Conservation (phyloP, 257 asterid species). For the Solanum pinnatisectum region DNA sequence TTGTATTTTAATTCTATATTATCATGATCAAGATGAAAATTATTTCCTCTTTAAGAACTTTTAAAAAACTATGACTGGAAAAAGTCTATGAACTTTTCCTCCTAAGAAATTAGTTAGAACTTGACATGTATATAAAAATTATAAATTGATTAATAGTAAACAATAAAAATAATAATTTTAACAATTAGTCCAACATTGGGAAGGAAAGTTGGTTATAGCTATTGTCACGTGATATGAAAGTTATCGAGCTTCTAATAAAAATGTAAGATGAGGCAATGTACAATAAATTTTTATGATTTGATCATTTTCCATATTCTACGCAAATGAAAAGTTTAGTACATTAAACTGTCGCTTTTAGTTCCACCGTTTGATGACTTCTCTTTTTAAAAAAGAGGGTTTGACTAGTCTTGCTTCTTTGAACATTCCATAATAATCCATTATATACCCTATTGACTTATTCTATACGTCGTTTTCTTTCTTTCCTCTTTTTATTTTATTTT, state of each 20-base stretch:
- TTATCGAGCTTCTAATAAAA: not conserved
- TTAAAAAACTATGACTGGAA: not conserved
- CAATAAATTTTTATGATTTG: not conserved
- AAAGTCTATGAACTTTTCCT: not conserved
- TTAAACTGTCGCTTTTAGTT: not conserved
- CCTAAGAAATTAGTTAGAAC: not conserved
- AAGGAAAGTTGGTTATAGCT: no score
- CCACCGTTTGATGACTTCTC: not conserved
- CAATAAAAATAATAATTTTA: not conserved
- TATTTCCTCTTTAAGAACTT: not conserved
- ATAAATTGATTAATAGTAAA: not conserved
- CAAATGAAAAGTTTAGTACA: rapidly evolving
- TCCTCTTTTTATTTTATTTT: not conserved
- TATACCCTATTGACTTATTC: not conserved
- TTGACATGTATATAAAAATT: not conserved
- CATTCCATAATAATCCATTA: no score
- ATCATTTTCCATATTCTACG: rapidly evolving
- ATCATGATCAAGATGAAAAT: not conserved
- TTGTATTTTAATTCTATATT: not conserved
- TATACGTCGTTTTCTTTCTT: not conserved
- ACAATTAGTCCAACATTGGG: not conserved
- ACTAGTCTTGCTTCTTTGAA: not conserved
- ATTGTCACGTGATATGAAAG: no score
- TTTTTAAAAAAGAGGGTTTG: not conserved
- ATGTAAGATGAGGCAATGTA: rapidly evolving